These are phyloP conservation scores for Achaetomium macrosporum DNA, from an alignment of 2,329 filamentous ascomycete species.

Conservation along the genomic window DNA sequence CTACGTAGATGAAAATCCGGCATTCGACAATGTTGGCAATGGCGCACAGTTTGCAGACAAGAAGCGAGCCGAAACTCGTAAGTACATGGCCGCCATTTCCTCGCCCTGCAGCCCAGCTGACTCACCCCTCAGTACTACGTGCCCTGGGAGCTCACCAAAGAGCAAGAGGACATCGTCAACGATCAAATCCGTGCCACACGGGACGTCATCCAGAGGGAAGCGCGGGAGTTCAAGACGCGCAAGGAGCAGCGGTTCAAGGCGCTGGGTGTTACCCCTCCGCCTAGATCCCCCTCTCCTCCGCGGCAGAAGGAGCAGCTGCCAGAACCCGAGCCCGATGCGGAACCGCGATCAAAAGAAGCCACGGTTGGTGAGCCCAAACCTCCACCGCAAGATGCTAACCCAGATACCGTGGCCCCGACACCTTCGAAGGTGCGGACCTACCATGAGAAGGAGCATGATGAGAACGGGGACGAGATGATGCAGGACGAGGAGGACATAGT, in stretches of 20 bases:
- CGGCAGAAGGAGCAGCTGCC: not conserved
- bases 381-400: slow-evolving; percentile 34
- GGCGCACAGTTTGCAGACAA: slow-evolving; percentile 70
- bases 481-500: slow-evolving; percentile 86
- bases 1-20: slow-evolving; percentile 61
- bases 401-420: slow-evolving; percentile 31
- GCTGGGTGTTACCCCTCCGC: slow-evolving; percentile 29
- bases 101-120: slow-evolving; percentile 2
- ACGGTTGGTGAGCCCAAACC: slow-evolving; percentile 40
- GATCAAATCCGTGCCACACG: slow-evolving; percentile 63
- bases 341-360: slow-evolving; percentile 23
- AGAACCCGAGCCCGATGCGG: slow-evolving; percentile 1
- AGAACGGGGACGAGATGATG: slow-evolving; percentile 73
- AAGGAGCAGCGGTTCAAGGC: slow-evolving; percentile 39
- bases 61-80: slow-evolving; percentile 67
- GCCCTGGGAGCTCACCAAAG: slow-evolving; percentile 67
- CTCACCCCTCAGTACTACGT: slow-evolving; percentile 63
- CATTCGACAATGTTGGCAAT: slow-evolving; percentile 66
- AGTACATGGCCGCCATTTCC: slow-evolving; percentile 30
- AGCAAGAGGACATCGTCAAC: slow-evolving; percentile 66
- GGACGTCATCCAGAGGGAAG: slow-evolving; percentile 57
- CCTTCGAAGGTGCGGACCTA: slow-evolving; percentile 28
- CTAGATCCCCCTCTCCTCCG: slow-evolving; percentile 20
- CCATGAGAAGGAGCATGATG: slow-evolving; percentile 47
- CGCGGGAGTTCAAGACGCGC: slow-evolving; percentile 52